phyloP scores from a whole-genome alignment of 2,329 filamentous ascomycete species.

The Nemania diffusa region DNA sequence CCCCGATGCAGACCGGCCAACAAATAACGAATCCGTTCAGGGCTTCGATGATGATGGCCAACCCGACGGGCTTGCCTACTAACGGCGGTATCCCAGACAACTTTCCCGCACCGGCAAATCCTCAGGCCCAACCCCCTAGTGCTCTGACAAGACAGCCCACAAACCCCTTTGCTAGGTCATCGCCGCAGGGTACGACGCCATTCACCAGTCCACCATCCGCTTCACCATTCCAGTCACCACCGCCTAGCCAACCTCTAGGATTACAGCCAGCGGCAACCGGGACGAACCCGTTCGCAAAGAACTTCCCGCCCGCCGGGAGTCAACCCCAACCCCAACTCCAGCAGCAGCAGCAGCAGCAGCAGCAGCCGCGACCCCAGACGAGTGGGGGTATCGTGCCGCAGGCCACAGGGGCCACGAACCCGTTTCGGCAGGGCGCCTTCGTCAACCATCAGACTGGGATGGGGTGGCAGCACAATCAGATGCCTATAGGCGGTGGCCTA shows the following conservation, averaged over 20 bases:
- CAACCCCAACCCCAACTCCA: no score
- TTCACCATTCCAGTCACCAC: slow-evolving; percentile 59
- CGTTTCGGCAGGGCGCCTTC: slow-evolving; percentile 91
- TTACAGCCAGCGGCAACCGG: slow-evolving; percentile 63
- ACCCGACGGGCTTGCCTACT: slow-evolving; percentile 60
- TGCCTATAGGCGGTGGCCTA: slow-evolving; percentile 82
- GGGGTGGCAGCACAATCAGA: slow-evolving; percentile 85
- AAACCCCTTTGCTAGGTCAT: slow-evolving; percentile 85
- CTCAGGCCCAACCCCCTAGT: slow-evolving; percentile 42
- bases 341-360: no score
- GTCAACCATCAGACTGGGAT: slow-evolving; percentile 88
- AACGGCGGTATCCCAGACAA: slow-evolving; percentile 41
- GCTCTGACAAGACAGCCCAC: slow-evolving; percentile 72
- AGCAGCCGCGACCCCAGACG: slow-evolving; percentile 58
- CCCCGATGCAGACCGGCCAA: slow-evolving; percentile 58
- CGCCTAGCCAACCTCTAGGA: slow-evolving; percentile 50
- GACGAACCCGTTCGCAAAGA: slow-evolving; percentile 69
- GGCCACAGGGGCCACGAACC: slow-evolving; percentile 89
- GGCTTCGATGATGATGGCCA: slow-evolving; percentile 80
- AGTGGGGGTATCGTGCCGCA: slow-evolving; percentile 71
- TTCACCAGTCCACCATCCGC: slow-evolving; percentile 50
- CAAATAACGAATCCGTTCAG: slow-evolving; percentile 92
- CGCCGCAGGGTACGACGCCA: slow-evolving; percentile 55
- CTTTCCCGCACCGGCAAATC: slow-evolving; percentile 56
- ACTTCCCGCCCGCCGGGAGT: slow-evolving; percentile 51